Base-by-base conservation (phyloP, 1,284 basidiomycete genomes). In the Cutaneotrichosporon sp. region DNA sequence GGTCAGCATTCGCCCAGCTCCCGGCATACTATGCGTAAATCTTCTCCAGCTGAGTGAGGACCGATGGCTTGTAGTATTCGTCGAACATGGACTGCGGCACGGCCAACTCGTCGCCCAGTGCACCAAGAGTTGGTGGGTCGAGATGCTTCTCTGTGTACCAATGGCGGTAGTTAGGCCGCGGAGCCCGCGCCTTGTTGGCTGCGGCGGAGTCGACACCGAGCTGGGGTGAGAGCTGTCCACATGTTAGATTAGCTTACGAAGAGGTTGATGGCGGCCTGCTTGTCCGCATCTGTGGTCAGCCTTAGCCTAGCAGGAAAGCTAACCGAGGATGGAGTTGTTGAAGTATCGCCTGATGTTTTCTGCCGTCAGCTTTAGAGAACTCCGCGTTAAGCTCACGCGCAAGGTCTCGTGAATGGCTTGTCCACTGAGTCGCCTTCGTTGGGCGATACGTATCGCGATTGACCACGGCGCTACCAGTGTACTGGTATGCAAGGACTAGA, bases 361-460 rank as follows among this genome's bases (percentile, higher is more conserved):
- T 67, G 56, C 10, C 22, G 51, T 51, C 32, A 61, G 43, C 25
- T 34, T 16, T 3, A 1, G 7, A n/a, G n/a, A n/a, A n/a, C n/a
- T n/a, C n/a, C n/a, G 14, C 14, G 8, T 3, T 26, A 8, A 33
- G 44, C 64, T 59, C 51, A 67, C 70, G 93, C 48, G 98, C 90
- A 64, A 97, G 90, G 71, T 98, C 94, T 24, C 96, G 81, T 3
- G 93, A 97, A 74, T 97, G 96, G 63, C 90, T 94, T 64, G 91
- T 93, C 93, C 94, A 98, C 62, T 97, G 92, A 0, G 88, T 88
- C 80, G 94, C 68, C 52, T 74, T 74, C 0, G 67, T 92, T 24
- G 92, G 83, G 37, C 93, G 84, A 67, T 98, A 98, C 0, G 91
- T 97, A 70, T 98, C 93, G 9, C 94, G 83, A 65, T 98, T 98